phyloP scores from a whole-genome alignment of 1,284 basidiomycete genomes.

The Kalmanozyma brasiliensis region DNA sequence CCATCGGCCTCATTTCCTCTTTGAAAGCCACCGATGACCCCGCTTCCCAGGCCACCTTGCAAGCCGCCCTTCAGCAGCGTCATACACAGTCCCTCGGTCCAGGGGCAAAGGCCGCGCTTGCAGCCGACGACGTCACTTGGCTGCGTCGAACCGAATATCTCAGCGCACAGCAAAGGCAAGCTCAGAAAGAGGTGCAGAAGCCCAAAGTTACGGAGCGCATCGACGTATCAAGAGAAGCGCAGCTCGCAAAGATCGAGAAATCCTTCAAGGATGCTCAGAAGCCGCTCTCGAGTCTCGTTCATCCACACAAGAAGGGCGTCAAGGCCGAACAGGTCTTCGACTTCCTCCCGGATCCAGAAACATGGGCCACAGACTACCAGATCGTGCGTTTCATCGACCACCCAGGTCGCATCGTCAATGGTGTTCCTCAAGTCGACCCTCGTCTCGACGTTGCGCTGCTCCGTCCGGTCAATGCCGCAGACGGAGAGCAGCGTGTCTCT shows the following conservation, averaged over 20 bases:
- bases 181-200: conserved; percentile 47
- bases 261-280: conserved; percentile 58
- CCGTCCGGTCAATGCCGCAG: conserved; percentile 54
- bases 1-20: conserved; percentile 38
- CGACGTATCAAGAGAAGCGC: conserved; percentile 58
- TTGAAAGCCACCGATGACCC: conserved; percentile 37
- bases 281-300: conserved; percentile 50
- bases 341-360: conserved; percentile 65
- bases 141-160: conserved; percentile 66
- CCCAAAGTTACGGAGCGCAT: conserved; percentile 41
- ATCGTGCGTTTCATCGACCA: conserved; percentile 64
- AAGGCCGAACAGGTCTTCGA: conserved; percentile 60
- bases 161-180: conserved; percentile 55
- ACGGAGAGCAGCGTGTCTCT: conserved; percentile 60
- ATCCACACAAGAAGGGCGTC: conserved; percentile 62
- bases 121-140: conserved; percentile 63
- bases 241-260: conserved; percentile 61
- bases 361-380: conserved; percentile 65
- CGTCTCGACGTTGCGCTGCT: conserved; percentile 57
- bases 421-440: conserved; percentile 51
- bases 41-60: conserved; percentile 24
- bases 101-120: conserved; percentile 37
- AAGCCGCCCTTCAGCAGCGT: conserved; percentile 46
- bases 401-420: conserved; percentile 55
- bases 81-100: conserved; percentile 48